These are phyloP conservation scores for Ogataea nitratoaversa DNA, from an alignment of 805 yeast species.

Conservation along the genomic window DNA sequence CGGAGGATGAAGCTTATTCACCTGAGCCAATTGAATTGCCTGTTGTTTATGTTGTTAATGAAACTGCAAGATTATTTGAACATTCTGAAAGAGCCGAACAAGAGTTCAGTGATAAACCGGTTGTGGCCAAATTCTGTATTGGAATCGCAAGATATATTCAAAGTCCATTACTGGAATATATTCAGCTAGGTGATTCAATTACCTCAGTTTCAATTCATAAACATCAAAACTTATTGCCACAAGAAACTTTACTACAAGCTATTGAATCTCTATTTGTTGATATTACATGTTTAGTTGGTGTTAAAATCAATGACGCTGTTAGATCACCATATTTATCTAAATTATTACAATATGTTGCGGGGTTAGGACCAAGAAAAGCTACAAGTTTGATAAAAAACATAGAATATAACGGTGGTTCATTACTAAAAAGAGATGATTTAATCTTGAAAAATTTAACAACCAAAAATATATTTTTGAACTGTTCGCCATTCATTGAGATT, in stretches of 20 bases:
- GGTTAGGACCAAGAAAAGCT: slow-evolving; percentile 95
- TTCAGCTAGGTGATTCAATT: slow-evolving; percentile 73
- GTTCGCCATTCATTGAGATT: slow-evolving; percentile 84
- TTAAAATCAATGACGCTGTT: slow-evolving; percentile 87
- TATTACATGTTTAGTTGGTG: slow-evolving; percentile 85
- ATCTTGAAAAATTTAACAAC: slow-evolving; percentile 77
- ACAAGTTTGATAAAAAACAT: slow-evolving; percentile 79
- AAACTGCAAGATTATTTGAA: slow-evolving; percentile 86
- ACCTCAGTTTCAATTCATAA: slow-evolving; percentile 60
- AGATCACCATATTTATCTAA: slow-evolving; percentile 69
- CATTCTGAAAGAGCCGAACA: slow-evolving; percentile 67
- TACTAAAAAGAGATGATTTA: slow-evolving; percentile 70
- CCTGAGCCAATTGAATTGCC: slow-evolving; percentile 40
- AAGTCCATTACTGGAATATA: slow-evolving; percentile 88
- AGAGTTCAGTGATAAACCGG: slow-evolving; percentile 83
- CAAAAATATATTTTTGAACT: slow-evolving; percentile 80
- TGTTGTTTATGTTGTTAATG: slow-evolving; percentile 83
- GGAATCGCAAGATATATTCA: slow-evolving; percentile 90
- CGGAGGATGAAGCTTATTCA: slow-evolving; percentile 23
- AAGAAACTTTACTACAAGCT: slow-evolving; percentile 59
- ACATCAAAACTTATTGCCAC: slow-evolving; percentile 66
- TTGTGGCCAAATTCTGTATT: slow-evolving; percentile 76
- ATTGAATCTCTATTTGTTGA: slow-evolving; percentile 84
- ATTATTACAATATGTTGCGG: slow-evolving; percentile 74
- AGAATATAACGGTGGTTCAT: slow-evolving; percentile 60